phyloP scores from a whole-genome alignment of 768 basidiomycete genomes.

The Cystobasidium onofrii region DNA sequence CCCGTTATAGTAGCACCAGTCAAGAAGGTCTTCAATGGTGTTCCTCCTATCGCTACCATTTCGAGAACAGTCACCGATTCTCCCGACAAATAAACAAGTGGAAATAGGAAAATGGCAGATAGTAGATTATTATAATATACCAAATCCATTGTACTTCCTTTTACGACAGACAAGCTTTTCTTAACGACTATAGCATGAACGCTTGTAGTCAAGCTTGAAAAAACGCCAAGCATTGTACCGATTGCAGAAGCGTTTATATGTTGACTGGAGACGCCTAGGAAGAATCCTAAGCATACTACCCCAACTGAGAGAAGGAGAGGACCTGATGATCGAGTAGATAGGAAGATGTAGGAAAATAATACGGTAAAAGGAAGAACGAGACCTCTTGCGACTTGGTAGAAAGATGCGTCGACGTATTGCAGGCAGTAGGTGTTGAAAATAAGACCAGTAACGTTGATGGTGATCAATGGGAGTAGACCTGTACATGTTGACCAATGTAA shows the following conservation, averaged over 20 bases:
- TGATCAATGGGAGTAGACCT: conserved; percentile 66
- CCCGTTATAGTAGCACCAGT: conserved; percentile 49
- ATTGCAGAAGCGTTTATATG: conserved; percentile 52
- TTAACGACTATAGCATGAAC: conserved; percentile 92
- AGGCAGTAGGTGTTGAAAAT: conserved; percentile 41
- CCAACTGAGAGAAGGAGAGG: conserved; percentile 66
- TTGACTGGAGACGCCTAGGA: conserved; percentile 49
- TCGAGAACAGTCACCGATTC: conserved; percentile 61
- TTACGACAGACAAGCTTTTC: conserved; percentile 66
- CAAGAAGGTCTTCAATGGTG: conserved; percentile 41
- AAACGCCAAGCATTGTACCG: conserved; percentile 72
- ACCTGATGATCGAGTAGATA: conserved; percentile 66
- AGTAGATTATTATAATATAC: conserved; percentile 88
- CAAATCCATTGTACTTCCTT: conserved; percentile 72
- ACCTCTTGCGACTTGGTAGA: conserved; percentile 80
- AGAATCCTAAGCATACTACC: conserved; percentile 84
- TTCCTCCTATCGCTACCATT: conserved; percentile 53
- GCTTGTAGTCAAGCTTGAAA: conserved; percentile 77
- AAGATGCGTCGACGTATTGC: conserved; percentile 83
- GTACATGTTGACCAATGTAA: conserved; percentile 61
- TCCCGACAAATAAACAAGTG: conserved; percentile 64
- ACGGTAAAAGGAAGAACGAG: conserved; percentile 91
- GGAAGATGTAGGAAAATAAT: conserved; percentile 67
- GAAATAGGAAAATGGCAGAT: conserved; percentile 63
- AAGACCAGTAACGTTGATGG: conserved; percentile 32